Evolutionary conservation across 805 yeast species (phyloP).

Genomic region (Candida sithepensis): DNA sequence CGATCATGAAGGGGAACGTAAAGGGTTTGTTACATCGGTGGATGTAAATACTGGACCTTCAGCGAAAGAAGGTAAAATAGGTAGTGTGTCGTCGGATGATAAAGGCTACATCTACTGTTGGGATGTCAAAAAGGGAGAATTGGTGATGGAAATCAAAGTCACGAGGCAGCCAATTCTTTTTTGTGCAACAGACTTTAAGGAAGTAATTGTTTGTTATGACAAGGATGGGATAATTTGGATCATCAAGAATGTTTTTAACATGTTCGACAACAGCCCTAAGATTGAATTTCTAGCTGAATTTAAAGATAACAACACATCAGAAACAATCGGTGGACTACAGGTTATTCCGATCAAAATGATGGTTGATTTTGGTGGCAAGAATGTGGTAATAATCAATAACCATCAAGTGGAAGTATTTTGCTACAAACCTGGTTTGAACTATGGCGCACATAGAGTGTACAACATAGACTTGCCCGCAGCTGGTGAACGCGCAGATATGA

Average conservation of each 20-base stretch:
- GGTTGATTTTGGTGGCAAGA: slow-evolving; percentile 22
- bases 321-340: not conserved
- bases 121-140: slow-evolving; percentile 26
- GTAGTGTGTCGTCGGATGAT: slow-evolving; percentile 30
- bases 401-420: not conserved
- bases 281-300: slow-evolving; percentile 3
- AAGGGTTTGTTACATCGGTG: slow-evolving; percentile 22
- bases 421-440: not conserved
- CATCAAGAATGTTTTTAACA: slow-evolving; percentile 17
- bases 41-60: slow-evolving; percentile 17
- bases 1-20: slow-evolving; percentile 14
- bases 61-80: slow-evolving; percentile 26
- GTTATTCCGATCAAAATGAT: slow-evolving; percentile 14
- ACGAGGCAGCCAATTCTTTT: slow-evolving; percentile 17
- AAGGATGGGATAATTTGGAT: slow-evolving; percentile 23
- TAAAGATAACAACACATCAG: not conserved
- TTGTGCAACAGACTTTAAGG: slow-evolving; percentile 29
- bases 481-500: slow-evolving; percentile 4
- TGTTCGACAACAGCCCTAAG: slow-evolving; percentile 7
- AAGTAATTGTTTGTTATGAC: slow-evolving; percentile 21
- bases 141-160: slow-evolving; percentile 10
- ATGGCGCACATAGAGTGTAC: not conserved
- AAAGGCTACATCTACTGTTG: slow-evolving; percentile 28
- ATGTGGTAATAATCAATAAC: not conserved
- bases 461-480: not conserved